Percentiles rank a stretch among this genome's conserved stretches.
These are phyloP conservation scores for Sugiyamaella novakii DNA, from an alignment of 1,139 yeast genomes.

Conservation along the genomic window DNA sequence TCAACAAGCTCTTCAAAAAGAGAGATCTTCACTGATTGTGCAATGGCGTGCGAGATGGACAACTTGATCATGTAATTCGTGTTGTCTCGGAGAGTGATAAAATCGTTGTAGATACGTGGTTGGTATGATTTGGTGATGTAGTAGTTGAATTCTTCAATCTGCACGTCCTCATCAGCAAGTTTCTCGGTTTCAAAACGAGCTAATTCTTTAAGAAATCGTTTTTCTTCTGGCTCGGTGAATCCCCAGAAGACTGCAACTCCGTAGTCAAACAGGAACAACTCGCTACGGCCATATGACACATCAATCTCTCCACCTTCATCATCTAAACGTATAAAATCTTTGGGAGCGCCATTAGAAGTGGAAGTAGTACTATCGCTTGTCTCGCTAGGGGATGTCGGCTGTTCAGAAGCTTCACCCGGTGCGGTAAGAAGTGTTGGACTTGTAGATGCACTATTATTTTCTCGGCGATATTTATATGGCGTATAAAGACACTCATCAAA, in stretches of 20 bases:
- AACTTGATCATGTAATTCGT: constrained; percentile 86
- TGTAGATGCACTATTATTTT: constrained; percentile 39
- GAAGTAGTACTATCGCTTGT: not conserved
- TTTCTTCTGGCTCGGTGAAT: constrained; percentile 79
- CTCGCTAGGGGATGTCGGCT: not conserved
- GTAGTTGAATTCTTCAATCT: constrained; percentile 90
- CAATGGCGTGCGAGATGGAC: constrained; percentile 87
- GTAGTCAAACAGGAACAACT: constrained; percentile 85
- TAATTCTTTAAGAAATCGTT: constrained; percentile 75
- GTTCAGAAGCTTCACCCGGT: not conserved
- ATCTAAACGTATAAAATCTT: constrained; percentile 49
- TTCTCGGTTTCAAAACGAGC: constrained; percentile 91
- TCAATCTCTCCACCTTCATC: constrained; percentile 96
- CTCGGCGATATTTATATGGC: constrained; percentile 75
- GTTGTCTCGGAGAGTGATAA: constrained; percentile 88
- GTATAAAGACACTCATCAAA: constrained; percentile 94
- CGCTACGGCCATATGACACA: constrained; percentile 70
- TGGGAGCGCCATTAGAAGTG: not conserved
- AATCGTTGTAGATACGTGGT: constrained; percentile 93
- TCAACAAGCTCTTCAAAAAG: constrained; percentile 93
- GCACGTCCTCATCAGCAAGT: constrained; percentile 86
- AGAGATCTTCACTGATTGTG: constrained; percentile 92
- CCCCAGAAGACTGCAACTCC: constrained; percentile 98
- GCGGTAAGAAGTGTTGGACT: constrained; percentile 5
- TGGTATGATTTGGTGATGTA: constrained; percentile 91